phyloP scores from a whole-genome alignment of 306 rosid genomes.

The Quercus wislizeni region DNA sequence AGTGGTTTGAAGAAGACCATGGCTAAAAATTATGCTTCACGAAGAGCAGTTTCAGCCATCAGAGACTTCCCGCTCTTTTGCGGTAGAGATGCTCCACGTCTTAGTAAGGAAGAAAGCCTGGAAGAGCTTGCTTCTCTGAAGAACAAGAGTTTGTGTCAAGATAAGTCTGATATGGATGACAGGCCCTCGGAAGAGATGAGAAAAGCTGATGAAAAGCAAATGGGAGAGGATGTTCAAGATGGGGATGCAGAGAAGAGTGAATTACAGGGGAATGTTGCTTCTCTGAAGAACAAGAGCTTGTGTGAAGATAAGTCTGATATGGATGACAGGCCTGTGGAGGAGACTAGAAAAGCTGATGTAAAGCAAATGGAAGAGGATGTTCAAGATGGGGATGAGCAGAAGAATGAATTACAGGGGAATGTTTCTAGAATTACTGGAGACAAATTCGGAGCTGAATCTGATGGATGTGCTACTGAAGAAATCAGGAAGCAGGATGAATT shows the following conservation, averaged over 20 bases:
- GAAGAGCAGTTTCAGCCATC: conserved; percentile 62
- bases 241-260: conserved; percentile 26
- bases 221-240: conserved; percentile 31
- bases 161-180: conserved; percentile 24
- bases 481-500: conserved; percentile 16
- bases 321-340: conserved; percentile 25
- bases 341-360: conserved; percentile 11
- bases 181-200: conserved; percentile 14
- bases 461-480: conserved; percentile 20
- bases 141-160: conserved; percentile 23
- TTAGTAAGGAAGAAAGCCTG: conserved; percentile 23
- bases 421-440: not conserved
- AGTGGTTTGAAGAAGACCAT: conserved; percentile 30
- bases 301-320: conserved; percentile 25
- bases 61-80: conserved; percentile 73
- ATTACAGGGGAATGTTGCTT: conserved; percentile 10
- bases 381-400: conserved; percentile 22
- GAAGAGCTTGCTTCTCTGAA: conserved; percentile 13
- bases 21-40: conserved; percentile 53
- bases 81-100: conserved; percentile 53
- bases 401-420: conserved; percentile 17
- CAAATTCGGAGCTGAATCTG: not conserved
- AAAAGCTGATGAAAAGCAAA: conserved; percentile 18
- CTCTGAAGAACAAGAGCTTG: conserved; percentile 14
- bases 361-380: conserved; percentile 31